Base-by-base conservation (phyloP, 2,329 filamentous ascomycete species). In the Exserohilum turcica region DNA sequence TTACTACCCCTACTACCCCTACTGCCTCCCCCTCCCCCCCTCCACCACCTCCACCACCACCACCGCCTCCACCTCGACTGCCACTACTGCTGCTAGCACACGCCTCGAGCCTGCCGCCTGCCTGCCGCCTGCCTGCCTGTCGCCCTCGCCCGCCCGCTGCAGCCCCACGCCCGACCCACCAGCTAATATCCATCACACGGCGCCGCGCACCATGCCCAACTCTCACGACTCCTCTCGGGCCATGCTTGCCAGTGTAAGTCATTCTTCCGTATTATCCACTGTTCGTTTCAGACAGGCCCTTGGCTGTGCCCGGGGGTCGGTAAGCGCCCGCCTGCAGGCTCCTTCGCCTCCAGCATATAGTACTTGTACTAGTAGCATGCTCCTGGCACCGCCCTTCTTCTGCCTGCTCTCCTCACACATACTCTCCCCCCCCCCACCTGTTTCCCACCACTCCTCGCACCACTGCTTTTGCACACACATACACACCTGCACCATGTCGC, bases 211-310 rank as follows among this genome's bases (percentile, higher is more conserved):
- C 50, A 76, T 76, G 74, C 69, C 72, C 24, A 74, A 69, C 63
- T 76, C 74, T 44, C 59, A 75, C 27, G 74, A 76, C 60, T 74
- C 72, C 7, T 73, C 71, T 55, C 66, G 74, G 60, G 73, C 74
- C 61, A 75, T 76, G 59, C 70, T 76, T 60, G 70, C 72, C 68
- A 71, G 59, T 56, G 74, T 76, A 69, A 72, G 72, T 68, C 63
- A 48, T 57, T 60, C 52, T 57, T 46, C 55, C 63, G 64, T 61
- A 57, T 60, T 59, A 54, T 59, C 57, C 57, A 64, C 60, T 52
- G 48, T 53, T 51, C 57, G 65, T 71, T 73, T 73, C 67, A 72
- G 54, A 42, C 56, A 27, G 62, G 48, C 60, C 56, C 58, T 24
- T 64, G 55, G 58, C 42, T 52, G 31, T 45, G 53, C 57, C 59